Evolutionary conservation across 2,329 filamentous ascomycete genomes (phyloP), one percentile per base, ranked within the genome.

Genomic region (Zasmidium citrigriseum): DNA sequence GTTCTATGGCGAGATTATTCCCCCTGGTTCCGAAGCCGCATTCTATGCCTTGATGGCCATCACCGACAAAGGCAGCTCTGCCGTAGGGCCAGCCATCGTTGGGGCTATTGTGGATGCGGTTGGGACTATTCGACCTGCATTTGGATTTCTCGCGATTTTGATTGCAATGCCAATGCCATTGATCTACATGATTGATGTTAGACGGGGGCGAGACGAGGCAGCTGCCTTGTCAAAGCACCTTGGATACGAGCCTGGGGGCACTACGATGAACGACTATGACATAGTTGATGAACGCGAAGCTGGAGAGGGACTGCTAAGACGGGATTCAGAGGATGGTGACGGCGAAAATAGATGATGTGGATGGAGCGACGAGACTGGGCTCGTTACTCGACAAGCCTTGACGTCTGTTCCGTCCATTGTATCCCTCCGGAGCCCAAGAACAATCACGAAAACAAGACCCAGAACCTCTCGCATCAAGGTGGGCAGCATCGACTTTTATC

Each of bases 41-140:
- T 97, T 98, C 70, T 97, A 95, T 71, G 92, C 93, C 0, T 80
- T 97, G 1, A 97, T 96, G 72, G 93, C 93, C 44, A 96, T 97
- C 59, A 97, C 93, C 1, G 93, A 98, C 73, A 98, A 97, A 74
- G 92, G 92, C 0, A 95, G 90, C 20, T 95, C 90, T 70, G 83
- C 96, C 1, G 93, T 97, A 71, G 93, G 93, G 0, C 93, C 93
- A 0, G 89, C 90, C 0, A 90, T 98, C 66, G 93, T 97, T 0
- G 93, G 92, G 0, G 84, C 85, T 25, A 96, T 97, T 61, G 95
- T 96, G 9, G 92, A 96, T 71, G 83, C 68, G 1, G 68, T 73
- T 5, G 76, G 76, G 0, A 76, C 70, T 1, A 77, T 79, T 25
- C 55, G 77, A 18, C 74, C 74, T 1, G 91, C 92, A 0, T 97